These are phyloP conservation scores for Plantago major DNA, from an alignment of 257 asterid species.

Conservation along the genomic window DNA sequence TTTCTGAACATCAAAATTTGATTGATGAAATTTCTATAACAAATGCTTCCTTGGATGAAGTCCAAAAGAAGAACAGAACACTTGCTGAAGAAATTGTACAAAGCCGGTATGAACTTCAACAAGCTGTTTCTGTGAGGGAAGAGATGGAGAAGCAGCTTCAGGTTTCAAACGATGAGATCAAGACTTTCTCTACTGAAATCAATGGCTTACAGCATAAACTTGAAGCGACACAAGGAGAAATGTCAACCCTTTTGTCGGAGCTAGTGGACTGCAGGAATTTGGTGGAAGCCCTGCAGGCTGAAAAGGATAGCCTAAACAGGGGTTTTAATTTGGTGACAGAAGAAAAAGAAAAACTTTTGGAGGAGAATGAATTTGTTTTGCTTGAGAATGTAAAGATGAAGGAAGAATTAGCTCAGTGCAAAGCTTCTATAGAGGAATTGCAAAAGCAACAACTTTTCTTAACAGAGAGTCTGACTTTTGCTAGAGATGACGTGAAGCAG, in stretches of 20 bases:
- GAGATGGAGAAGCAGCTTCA: conserved; percentile 54
- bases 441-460: conserved; percentile 34
- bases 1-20: conserved; percentile 55
- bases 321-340: conserved; percentile 38
- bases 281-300: conserved; percentile 48
- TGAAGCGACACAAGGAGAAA: conserved; percentile 50
- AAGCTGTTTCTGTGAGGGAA: conserved; percentile 44
- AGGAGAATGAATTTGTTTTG: conserved; percentile 40
- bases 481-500: conserved; percentile 47
- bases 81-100: conserved; percentile 50
- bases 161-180: conserved; percentile 53
- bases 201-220: conserved; percentile 59
- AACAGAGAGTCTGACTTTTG: conserved; percentile 29
- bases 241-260: conserved; percentile 61
- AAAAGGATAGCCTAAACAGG: conserved; percentile 49
- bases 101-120: conserved; percentile 48
- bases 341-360: conserved; percentile 50
- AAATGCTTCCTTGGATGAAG: conserved; percentile 47
- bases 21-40: conserved; percentile 37
- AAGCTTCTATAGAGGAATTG: conserved; percentile 46
- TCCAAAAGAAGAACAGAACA: conserved; percentile 45
- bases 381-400: conserved; percentile 49
- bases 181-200: conserved; percentile 44
- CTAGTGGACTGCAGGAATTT: conserved; percentile 50
- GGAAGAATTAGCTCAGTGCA: conserved; percentile 49